phyloP scores from a whole-genome alignment of 2,329 filamentous ascomycete genomes.

The Davidsoniella eucalypti region DNA sequence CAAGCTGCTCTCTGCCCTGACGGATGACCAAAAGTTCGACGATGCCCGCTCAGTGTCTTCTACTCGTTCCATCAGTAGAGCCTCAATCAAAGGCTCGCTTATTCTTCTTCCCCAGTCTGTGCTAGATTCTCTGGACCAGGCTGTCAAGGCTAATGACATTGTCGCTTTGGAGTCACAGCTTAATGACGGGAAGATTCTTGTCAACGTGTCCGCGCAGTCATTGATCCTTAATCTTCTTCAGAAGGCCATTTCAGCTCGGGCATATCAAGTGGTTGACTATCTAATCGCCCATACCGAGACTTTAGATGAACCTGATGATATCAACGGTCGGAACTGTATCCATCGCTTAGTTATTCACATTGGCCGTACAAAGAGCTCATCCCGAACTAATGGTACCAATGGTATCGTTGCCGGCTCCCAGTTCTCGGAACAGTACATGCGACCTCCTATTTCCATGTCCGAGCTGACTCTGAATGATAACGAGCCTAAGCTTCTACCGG shows the following conservation, averaged over 20 bases:
- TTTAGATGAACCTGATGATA: constrained; percentile 75
- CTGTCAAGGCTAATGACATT: constrained; percentile 53
- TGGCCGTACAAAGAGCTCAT: constrained; percentile 48
- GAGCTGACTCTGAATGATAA: constrained; percentile 42
- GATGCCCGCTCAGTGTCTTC: constrained; percentile 62
- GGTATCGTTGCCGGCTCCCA: constrained; percentile 11
- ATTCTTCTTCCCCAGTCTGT: constrained; percentile 47
- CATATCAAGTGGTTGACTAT: constrained; percentile 52
- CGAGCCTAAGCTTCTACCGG: constrained; percentile 47
- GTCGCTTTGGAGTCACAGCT: constrained; percentile 15
- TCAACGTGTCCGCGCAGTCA: constrained; percentile 40
- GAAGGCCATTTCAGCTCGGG: constrained; percentile 53
- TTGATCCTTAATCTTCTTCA: constrained; percentile 70
- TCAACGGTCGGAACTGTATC: constrained; percentile 85
- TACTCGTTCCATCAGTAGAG: constrained; percentile 57
- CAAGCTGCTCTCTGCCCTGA: constrained; percentile 72
- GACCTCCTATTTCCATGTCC: constrained; percentile 28
- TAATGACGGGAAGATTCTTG: constrained; percentile 21
- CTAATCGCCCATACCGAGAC: constrained; percentile 53
- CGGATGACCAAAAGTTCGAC: constrained; percentile 45
- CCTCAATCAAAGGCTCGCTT: constrained; percentile 57
- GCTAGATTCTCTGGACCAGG: constrained; percentile 55
- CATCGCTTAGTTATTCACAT: constrained; percentile 88
- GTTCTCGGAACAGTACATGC: constrained; percentile 45
- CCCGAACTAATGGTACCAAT: constrained; percentile 1